Conservation (phyloP, 2,329 filamentous ascomycete genomes). For the Alternaria arborescens region DNA sequence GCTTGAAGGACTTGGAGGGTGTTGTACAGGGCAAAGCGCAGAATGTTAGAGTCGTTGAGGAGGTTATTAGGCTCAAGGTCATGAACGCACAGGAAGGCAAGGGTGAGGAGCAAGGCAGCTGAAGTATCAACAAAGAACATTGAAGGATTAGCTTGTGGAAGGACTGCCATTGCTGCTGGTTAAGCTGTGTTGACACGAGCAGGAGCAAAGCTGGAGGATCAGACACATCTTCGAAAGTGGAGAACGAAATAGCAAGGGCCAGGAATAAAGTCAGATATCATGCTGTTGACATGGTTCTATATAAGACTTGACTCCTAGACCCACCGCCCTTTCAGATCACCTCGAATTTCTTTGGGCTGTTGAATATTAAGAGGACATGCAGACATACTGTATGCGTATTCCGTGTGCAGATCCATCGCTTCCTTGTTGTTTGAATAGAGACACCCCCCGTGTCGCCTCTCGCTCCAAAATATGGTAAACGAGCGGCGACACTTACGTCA, state of each 20-base stretch:
- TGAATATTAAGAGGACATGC: not conserved
- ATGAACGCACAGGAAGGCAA: constrained; percentile 44
- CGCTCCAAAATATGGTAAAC: constrained; percentile 12
- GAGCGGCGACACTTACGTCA: constrained; percentile 29
- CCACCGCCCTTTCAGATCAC: not conserved
- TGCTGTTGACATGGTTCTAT: not conserved
- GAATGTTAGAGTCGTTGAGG: constrained; percentile 87
- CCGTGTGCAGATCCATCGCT: not conserved
- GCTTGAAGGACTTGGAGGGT: constrained; percentile 72
- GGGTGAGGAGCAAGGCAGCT: constrained; percentile 35
- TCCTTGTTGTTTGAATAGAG: not conserved
- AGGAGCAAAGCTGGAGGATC: not conserved
- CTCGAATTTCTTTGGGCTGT: not conserved
- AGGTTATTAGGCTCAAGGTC: constrained; percentile 61
- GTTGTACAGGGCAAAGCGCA: constrained; percentile 79
- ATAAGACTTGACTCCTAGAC: not conserved
- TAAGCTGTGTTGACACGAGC: not conserved
- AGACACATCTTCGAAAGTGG: not conserved
- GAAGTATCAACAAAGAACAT: constrained; percentile 1
- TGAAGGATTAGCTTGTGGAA: not conserved
- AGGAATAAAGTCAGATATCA: not conserved
- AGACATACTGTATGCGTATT: not conserved
- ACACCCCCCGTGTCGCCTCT: constrained; percentile 15
- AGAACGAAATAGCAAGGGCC: not conserved
- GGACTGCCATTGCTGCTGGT: not conserved